Evolutionary conservation across 2,329 filamentous ascomycete species (phyloP), one percentile per base, ranked within the genome.

Genomic region (Fusarium keratoplasticum): DNA sequence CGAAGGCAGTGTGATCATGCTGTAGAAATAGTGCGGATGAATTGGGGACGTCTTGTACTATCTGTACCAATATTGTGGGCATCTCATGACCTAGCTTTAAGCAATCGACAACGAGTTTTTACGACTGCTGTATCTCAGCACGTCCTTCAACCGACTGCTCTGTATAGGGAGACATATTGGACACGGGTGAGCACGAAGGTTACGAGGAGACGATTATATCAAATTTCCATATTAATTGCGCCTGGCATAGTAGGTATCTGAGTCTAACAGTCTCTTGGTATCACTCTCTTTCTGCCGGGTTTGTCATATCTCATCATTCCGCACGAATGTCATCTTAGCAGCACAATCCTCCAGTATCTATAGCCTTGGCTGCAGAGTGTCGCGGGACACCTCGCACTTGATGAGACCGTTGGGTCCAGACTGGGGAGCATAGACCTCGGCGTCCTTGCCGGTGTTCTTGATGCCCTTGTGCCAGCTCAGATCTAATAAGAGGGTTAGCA

Each of bases 401-500:
- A 99, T 99, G 70, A 99, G 89, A 31, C 96, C 96, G 81, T 98
- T 99, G 66, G 96, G 96, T 74, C 94, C 92, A 13, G 93, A 94
- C 83, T 98, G 96, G 5, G 96, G 96, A 31, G 94, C 95, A 79
- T 96, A 98, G 22, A 99, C 96, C 81, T 98, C 95, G 61, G 96
- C 96, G 79, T 99, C 93, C 84, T 94, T 93, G 83, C 96, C 96
- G 0, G 94, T 98, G 86, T 99, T 99, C 88, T 98, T 94, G 76
- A 95, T 83, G 33, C 92, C 95, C 84, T 98, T 97, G 89, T 98
- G 94, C 96, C 96, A 99, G 85, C 93, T 96, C 80, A 99, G 86
- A 81, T 98, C 96, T 96, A 80, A 5, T 58, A 62, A 64, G 11
- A 9, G 13, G 27, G 55, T 80, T 72, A 81, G 75, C 42, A 61